These are phyloP conservation scores for Schoenoplectus tabernaemontani DNA, from an alignment of 202 grass and related monocot species.

Conservation along the genomic window DNA sequence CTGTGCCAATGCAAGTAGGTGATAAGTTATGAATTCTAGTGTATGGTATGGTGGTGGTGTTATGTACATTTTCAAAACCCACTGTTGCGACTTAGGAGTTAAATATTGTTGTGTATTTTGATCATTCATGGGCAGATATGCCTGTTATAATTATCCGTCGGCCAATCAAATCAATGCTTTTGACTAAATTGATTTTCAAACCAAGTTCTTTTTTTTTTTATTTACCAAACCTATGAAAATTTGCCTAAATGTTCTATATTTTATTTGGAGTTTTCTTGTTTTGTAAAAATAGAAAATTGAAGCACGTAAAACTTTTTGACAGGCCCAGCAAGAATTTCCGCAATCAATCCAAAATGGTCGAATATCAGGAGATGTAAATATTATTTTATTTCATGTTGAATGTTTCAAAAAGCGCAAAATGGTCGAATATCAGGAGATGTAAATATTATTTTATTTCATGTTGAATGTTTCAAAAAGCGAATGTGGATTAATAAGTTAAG, in stretches of 20 bases:
- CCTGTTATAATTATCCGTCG: background rate
- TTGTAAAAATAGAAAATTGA: background rate
- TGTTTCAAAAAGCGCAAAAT: too few species aligned
- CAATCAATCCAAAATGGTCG: too few species aligned
- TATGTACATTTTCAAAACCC: constrained; percentile 5
- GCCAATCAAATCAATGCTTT: background rate
- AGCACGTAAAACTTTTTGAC: background rate
- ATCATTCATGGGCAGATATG: background rate
- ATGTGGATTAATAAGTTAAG: too few species aligned
- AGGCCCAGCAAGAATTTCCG: background rate
- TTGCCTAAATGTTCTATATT: background rate
- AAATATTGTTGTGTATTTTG: background rate
- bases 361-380: too few species aligned
- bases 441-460: too few species aligned
- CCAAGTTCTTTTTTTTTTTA: background rate
- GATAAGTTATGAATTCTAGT: constrained; percentile 5
- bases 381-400: too few species aligned
- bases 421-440: too few species aligned
- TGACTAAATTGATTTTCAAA: background rate
- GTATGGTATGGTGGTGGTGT: constrained; percentile 16
- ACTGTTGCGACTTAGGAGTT: background rate
- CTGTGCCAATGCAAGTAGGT: constrained; percentile 9
- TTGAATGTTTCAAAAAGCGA: too few species aligned
- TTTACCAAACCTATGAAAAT: background rate
- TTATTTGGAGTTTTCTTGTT: background rate